Base-by-base conservation (phyloP, 768 basidiomycete species). In the Boletus patriciae region DNA sequence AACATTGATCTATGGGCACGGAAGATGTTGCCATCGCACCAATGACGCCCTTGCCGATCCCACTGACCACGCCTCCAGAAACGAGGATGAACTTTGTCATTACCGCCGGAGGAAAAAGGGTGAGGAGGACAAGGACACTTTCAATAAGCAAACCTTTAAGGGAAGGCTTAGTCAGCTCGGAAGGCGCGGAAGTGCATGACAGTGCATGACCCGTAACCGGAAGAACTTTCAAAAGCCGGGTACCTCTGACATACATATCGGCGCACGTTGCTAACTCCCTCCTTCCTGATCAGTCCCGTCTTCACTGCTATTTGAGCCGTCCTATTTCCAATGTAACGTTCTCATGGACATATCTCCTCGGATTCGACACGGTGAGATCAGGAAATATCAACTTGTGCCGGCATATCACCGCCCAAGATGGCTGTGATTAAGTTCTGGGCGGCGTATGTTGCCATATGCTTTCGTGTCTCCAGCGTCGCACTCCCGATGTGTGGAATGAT, bases 21-120 rank as follows among this genome's bases (percentile, higher is more conserved):
- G 51, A 55, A 60, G 62, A 59, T 50, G 52, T 54, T 60, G 45
- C n/a, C 52, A 60, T 68, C 83, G 76, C 73, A 98, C 96, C 96
- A 69, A 99, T 98, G 60, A 98, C 94, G 65, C 96, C 96, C 84
- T 99, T 99, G 62, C 96, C 96, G 67, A 99, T 99, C 52, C 96
- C 96, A 67, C 93, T 96, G 70, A 99, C 91, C 55, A 99, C 96
- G 74, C 96, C 96, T 57, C 96, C 96, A 38, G 91, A 93, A 31
- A 99, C 92, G 61, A 98, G 66, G 68, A 98, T 98, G 77, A 92
- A 98, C 78, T 98, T 98, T 58, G 91, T 94, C 90, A 94, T 94
- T 46, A 42, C 60, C 41, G 53, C 57, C 43, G 54, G 49, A 53
- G 47, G 51, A 34, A 46, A 54, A 25, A 50, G 25, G 53, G 53